Conservation (phyloP, 768 basidiomycete species). For the Lactifluus piperatus region DNA sequence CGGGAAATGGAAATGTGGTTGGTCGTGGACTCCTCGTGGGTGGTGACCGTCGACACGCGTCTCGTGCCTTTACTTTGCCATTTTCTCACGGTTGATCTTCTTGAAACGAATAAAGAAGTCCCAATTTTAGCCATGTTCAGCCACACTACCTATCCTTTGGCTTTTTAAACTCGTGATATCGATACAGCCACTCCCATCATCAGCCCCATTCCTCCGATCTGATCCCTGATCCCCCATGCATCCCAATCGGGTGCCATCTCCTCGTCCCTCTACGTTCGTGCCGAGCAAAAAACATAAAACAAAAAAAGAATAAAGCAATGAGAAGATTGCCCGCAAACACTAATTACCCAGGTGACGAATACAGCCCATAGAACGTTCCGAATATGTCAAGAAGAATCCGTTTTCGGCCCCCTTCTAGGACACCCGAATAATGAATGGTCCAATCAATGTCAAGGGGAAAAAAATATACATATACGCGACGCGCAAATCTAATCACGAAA, state of each 20-base stretch:
- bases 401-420: not conserved
- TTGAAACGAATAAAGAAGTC: not conserved
- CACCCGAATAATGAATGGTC: not conserved
- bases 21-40: not conserved
- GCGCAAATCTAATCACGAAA: slow-evolving; percentile 8
- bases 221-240: slow-evolving; percentile 3
- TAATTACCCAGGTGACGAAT: not conserved
- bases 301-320: no score
- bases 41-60: not conserved
- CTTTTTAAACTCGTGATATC: not conserved
- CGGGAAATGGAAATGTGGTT: not conserved
- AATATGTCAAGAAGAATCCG: slow-evolving; percentile 12
- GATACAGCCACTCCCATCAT: not conserved
- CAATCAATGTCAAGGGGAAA: not conserved
- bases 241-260: not conserved
- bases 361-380: not conserved
- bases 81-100: slow-evolving; percentile 10
- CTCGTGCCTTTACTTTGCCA: not conserved
- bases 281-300: no score
- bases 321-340: no score
- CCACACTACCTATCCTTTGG: not conserved
- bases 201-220: not conserved
- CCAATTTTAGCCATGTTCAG: not conserved
- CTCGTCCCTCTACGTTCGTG: not conserved
- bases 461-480: not conserved